phyloP scores from a whole-genome alignment of 257 asterid species.

The Orobanche coerulescens region DNA sequence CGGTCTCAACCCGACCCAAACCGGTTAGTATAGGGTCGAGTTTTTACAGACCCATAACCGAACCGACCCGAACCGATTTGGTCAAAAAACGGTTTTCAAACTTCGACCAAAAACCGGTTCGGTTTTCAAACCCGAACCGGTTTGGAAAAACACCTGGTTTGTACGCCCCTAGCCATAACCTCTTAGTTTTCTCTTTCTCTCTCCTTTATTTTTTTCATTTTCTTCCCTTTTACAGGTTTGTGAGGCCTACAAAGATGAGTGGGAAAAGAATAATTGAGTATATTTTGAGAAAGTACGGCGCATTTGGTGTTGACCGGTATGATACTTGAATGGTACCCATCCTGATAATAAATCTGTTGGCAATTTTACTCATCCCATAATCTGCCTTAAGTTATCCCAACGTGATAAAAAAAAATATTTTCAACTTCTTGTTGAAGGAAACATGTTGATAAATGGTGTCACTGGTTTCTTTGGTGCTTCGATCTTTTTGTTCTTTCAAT shows the following conservation, averaged over 20 bases:
- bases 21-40: too few relatives aligned
- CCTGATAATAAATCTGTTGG: conserved; percentile 1
- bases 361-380: background rate
- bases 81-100: too few relatives aligned
- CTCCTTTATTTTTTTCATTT: background rate
- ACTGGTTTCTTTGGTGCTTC: background rate
- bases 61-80: too few relatives aligned
- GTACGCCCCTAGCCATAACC: too few relatives aligned
- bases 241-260: conserved; percentile 75
- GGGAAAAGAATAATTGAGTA: conserved; percentile 63
- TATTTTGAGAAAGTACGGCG: conserved; percentile 84
- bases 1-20: too few relatives aligned
- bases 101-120: too few relatives aligned
- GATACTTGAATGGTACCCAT: conserved; percentile 10
- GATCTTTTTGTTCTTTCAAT: background rate
- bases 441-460: background rate
- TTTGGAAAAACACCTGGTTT: too few relatives aligned
- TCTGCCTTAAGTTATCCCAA: background rate
- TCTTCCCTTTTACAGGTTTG: conserved; percentile 66
- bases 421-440: background rate
- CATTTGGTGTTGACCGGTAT: conserved; percentile 83
- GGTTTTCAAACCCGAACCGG: too few relatives aligned
- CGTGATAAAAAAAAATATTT: background rate
- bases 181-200: too few relatives aligned
- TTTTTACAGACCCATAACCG: too few relatives aligned